Percentiles rank a stretch among this genome's conserved stretches.
These are phyloP conservation scores for Penicillium robsamsonii DNA, from an alignment of 495 filamentous ascomycete genomes.

Conservation along the genomic window DNA sequence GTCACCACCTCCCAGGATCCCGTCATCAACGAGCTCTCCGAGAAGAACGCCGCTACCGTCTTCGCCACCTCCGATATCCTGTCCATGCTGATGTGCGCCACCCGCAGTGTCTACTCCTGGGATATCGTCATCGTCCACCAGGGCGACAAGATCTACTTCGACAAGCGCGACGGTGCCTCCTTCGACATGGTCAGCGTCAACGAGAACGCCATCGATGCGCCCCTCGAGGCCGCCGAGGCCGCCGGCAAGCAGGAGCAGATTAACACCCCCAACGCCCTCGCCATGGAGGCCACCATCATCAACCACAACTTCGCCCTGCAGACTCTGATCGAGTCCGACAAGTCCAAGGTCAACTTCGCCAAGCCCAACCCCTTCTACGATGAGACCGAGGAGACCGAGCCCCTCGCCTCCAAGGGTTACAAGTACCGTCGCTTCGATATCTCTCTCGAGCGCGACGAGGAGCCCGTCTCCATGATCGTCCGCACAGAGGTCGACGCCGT, in stretches of 20 bases:
- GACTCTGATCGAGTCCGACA: conserved; percentile 78
- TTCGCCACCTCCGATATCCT: conserved; percentile 96
- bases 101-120: conserved; percentile 95
- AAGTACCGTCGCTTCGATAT: conserved; percentile 97
- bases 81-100: conserved; percentile 98
- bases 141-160: conserved; percentile 94
- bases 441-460: conserved; percentile 83
- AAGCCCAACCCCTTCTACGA: conserved; percentile 98
- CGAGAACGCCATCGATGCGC: conserved; percentile 97
- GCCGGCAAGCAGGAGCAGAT: conserved; percentile 80
- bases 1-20: conserved; percentile 95
- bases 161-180: conserved; percentile 90
- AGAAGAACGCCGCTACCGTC: conserved; percentile 94
- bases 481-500: conserved; percentile 96
- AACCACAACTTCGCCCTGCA: conserved; percentile 99
- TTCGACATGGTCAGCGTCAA: conserved; percentile 98
- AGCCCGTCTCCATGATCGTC: conserved; percentile 87
- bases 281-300: conserved; percentile 97
- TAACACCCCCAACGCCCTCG: conserved; percentile 86
- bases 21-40: conserved; percentile 92
- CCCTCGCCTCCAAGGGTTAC: conserved; percentile 92
- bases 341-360: conserved; percentile 72
- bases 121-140: conserved; percentile 89
- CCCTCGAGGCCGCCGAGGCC: conserved; percentile 83
- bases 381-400: conserved; percentile 84